These are phyloP conservation scores for Circinella umbellata DNA, from an alignment of 371 early-diverging fungal genomes.

Conservation along the genomic window DNA sequence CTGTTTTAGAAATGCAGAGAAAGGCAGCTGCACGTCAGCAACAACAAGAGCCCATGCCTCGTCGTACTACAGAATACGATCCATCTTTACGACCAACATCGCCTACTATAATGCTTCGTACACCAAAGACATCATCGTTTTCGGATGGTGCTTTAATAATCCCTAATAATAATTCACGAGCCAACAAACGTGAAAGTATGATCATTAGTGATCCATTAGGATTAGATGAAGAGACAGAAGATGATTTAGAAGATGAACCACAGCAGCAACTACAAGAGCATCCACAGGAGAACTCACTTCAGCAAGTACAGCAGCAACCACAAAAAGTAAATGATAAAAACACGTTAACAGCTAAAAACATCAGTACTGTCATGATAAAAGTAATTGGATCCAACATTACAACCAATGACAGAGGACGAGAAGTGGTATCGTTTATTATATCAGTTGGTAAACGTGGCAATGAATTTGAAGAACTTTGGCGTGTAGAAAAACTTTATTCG, in stretches of 20 bases:
- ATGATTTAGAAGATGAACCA: neutral
- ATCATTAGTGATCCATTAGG: neutral
- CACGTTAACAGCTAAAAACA: neutral
- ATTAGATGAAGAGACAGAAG: neutral
- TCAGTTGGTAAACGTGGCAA: constrained; percentile 40
- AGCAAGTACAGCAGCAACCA: neutral
- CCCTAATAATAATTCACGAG: neutral
- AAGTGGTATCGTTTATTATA: constrained; percentile 66
- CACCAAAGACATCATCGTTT: neutral
- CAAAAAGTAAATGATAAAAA: neutral
- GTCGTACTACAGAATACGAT: neutral
- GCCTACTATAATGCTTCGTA: neutral
- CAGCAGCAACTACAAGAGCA: neutral
- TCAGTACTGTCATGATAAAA: constrained; percentile 27
- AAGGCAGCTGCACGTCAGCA: neutral
- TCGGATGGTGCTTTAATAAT: neutral
- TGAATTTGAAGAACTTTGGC: constrained; percentile 68
- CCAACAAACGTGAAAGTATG: constrained; percentile 6
- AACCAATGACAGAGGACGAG: constrained; percentile 78
- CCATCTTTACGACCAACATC: neutral
- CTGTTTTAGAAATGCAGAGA: neutral
- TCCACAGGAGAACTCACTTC: neutral
- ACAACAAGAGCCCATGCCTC: neutral
- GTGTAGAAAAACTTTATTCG: constrained; percentile 83
- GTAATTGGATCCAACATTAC: constrained; percentile 77